Conservation (phyloP, 495 filamentous ascomycete genomes). For the Alectoria sarmentosa region DNA sequence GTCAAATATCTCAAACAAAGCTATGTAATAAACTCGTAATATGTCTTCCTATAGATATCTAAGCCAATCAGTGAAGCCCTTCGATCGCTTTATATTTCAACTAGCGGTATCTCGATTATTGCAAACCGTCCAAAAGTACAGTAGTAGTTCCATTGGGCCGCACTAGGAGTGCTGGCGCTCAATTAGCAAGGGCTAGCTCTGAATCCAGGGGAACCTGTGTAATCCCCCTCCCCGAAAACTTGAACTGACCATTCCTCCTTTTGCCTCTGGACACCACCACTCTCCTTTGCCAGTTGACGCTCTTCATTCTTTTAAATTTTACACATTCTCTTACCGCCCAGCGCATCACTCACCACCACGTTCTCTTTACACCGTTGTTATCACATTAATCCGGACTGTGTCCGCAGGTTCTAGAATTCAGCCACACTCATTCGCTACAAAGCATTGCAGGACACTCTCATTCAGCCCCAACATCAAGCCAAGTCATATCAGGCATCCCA, state of each 20-base stretch:
- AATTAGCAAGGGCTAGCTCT: background rate
- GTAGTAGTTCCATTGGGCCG: background rate
- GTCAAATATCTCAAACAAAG: background rate
- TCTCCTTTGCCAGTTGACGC: constrained; percentile 34
- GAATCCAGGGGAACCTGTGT: constrained; percentile 10
- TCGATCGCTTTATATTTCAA: background rate
- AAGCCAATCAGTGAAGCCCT: background rate
- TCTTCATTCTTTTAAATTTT: constrained; percentile 37
- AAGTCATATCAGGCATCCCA: constrained; percentile 8
- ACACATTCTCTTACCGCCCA: constrained; percentile 29
- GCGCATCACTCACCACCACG: constrained; percentile 34
- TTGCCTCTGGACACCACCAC: no score
- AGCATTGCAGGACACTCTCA: constrained; percentile 24
- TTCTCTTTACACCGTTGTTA: constrained; percentile 21
- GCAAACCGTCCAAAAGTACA: background rate
- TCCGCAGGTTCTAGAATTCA: constrained; percentile 19
- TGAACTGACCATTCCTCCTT: no score
- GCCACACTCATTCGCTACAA: constrained; percentile 14
- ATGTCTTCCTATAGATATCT: background rate
- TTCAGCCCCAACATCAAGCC: constrained; percentile 14
- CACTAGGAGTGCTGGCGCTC: background rate
- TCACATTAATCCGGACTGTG: constrained; percentile 20
- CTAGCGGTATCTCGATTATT: background rate
- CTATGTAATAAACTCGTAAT: background rate
- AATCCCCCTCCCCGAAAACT: background rate